Base-by-base conservation (phyloP, 2,329 filamentous ascomycete species). In the Aquanectria penicillioides region DNA sequence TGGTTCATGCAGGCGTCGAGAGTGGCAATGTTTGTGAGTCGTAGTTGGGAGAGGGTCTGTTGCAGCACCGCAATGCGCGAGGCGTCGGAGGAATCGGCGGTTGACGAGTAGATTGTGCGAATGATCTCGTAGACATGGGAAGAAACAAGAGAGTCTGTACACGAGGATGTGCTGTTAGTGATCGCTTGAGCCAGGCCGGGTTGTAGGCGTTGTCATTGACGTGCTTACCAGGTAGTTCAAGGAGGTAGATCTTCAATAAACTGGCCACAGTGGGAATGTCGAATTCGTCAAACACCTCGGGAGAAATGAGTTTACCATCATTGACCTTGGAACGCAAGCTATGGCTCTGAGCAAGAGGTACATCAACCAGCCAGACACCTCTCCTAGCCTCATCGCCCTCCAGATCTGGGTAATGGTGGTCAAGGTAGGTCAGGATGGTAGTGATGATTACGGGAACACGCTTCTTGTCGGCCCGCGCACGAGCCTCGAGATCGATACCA, bases 51-150 rank as follows among this genome's bases (percentile, higher is more conserved):
- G 54, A 99, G 89, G 0, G 95, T 98, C 69, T 95, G 97, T 76
- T 99, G 95, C 28, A 99, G 86, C 60, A 98, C 93, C 52, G 93
- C 90, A 64, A 99, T 86, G 50, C 95, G 91, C 11, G 92, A 89
- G 48, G 88, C 84, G 68, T 97, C 92, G 4, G 89, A 88, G 13
- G 87, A 85, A 56, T 97, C 92, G 36, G 90, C 85, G 41, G 93
- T 89, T 12, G 91, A 93, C 41, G 88, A 89, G 80, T 99, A 99
- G 65, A 99, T 96, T 2, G 93, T 98, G 79, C 97, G 94, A 74
- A 99, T 89, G 72, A 99, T 98, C 79, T 99, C 96, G 76, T 99
- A 99, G 57, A 99, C 93, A 74, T 98, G 94, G 34, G 93, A 97
- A 55, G 95, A 98, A 61, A 99, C 94, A 62, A 99, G 85, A n/a